Conservation (phyloP, 1,139 yeast species). For the Suhomyces maxii region DNA sequence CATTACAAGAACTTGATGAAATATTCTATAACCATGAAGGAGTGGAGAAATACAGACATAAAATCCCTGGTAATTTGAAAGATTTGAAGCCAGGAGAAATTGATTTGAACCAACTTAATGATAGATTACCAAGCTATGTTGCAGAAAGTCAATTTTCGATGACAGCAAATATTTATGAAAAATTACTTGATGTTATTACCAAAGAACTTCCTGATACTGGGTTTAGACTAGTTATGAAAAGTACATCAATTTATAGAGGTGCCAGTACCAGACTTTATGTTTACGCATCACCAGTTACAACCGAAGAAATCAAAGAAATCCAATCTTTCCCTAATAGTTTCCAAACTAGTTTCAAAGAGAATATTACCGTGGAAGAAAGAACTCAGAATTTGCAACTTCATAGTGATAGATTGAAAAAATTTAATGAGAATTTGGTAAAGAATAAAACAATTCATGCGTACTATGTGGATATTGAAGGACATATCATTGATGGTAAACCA, state of each 20-base stretch:
- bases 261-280: constrained; percentile 24
- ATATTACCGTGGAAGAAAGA: constrained; percentile 17
- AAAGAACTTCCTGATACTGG: constrained; percentile 28
- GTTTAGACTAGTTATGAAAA: constrained; percentile 34
- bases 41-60: constrained; percentile 26
- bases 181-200: constrained; percentile 44
- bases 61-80: constrained; percentile 34
- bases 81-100: constrained; percentile 8
- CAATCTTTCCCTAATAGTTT: constrained; percentile 23
- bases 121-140: constrained; percentile 44
- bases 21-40: constrained; percentile 29
- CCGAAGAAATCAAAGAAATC: constrained; percentile 23
- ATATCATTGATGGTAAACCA: constrained; percentile 13
- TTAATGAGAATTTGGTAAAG: constrained; percentile 14
- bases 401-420: constrained; percentile 17
- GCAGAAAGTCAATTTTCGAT: constrained; percentile 74
- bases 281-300: constrained; percentile 35
- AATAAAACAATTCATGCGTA: constrained; percentile 11
- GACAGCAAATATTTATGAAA: constrained; percentile 59
- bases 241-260: constrained; percentile 11
- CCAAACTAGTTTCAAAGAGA: constrained; percentile 23
- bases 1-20: constrained; percentile 68
- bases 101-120: constrained; percentile 25
- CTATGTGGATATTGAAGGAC: constrained; percentile 13
- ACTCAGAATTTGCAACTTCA: constrained; percentile 17